Base-by-base conservation (phyloP, 257 asterid genomes). In the Gentiana straminea region DNA sequence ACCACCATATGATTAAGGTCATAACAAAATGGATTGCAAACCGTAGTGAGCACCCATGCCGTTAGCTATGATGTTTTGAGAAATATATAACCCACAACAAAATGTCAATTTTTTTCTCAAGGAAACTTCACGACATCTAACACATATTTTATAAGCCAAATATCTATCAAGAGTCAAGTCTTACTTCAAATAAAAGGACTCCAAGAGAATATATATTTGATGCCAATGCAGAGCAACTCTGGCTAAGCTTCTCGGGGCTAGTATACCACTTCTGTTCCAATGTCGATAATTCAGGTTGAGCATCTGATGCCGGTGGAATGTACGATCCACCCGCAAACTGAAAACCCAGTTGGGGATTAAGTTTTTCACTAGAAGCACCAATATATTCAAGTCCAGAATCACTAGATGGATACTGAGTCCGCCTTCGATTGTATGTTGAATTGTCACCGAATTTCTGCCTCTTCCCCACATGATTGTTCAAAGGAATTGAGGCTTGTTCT, bases 101-200 rank as follows among this genome's bases (percentile, higher is more conserved):
- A 55, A 36, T 15, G 4, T 32, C 15, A 39, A 39, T 6, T 6
- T 41, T 56, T 5, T 15, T 13, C 39, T 10, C 8, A 57, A 8
- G 9, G 33, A 37, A 8, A 13, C 24, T 24, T 24, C 24, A 1
- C 24, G 24, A 24, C 24, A 24, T 24, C 24, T 24, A 24, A 0
- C 24, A 24, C 24, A 1, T 24, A 24, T 24, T 24, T 33, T 32
- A 8, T 39, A n/a, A 48, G 44, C 61, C 45, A 33, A 33, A 7
- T 41, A 24, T 37, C 33, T 4, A 34, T 41, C 24, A 55, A 73
- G 52, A 51, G 8, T 59, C 57, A 65, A 65, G 59, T 63, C 94
- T 72, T 69, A 91, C 98, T 96, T 92, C 98, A 73, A 92, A 88
- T 55, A 92, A 77, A 76, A 92, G 88, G 70, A 92, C 80, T 54